Percentiles rank a stretch among this genome's conserved stretches.
These are phyloP conservation scores for Fraxinus anomala DNA, from an alignment of 257 asterid genomes.

Conservation along the genomic window DNA sequence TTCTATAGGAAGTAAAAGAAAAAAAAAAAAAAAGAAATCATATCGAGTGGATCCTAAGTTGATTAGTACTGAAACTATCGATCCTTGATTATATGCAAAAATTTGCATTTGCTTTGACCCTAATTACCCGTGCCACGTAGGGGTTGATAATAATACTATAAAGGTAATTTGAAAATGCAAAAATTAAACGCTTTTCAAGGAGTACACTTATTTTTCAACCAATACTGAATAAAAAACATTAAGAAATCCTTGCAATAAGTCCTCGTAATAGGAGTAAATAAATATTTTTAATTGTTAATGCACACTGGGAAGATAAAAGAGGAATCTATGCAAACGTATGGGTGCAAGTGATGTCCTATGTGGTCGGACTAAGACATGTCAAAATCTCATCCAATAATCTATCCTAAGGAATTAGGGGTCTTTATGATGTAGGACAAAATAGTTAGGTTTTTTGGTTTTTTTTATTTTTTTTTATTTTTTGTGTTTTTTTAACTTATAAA, in stretches of 20 bases:
- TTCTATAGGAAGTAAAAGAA: no score
- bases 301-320: constrained; percentile 41
- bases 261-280: neutral
- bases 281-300: constrained; percentile 13
- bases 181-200: constrained; percentile 56
- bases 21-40: no score
- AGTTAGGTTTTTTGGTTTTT: neutral
- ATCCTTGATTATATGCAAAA: neutral
- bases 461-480: no score
- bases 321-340: constrained; percentile 43
- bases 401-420: constrained; percentile 29
- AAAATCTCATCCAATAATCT: constrained; percentile 20
- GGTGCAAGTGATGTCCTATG: constrained; percentile 58
- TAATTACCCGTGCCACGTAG: constrained; percentile 34
- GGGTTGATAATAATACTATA: constrained; percentile 33
- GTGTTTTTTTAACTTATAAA: no score
- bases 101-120: constrained; percentile 32
- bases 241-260: neutral
- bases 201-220: constrained; percentile 36
- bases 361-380: constrained; percentile 53
- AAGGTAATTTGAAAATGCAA: constrained; percentile 55
- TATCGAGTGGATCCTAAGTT: neutral
- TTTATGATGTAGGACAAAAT: neutral
- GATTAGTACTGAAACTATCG: constrained; percentile 9
- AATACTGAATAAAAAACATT: constrained; percentile 32